phyloP scores from a whole-genome alignment of 1,139 yeast species.

The Zygosaccharomyces pseudobailii region DNA sequence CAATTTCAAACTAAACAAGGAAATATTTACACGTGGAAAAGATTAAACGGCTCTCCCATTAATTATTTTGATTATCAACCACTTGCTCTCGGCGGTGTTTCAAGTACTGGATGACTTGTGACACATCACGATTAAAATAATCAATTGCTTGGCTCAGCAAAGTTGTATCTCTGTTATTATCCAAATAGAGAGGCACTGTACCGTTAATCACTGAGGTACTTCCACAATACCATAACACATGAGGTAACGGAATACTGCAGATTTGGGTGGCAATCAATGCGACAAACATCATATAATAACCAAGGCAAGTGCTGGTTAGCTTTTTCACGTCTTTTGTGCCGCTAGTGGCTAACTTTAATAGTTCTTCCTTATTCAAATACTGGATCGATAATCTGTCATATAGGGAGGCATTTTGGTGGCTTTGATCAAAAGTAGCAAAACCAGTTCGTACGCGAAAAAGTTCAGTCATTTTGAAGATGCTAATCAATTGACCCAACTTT shows the following conservation, averaged over 20 bases:
- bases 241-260: constrained; percentile 24
- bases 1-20: constrained; percentile 55
- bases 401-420: not conserved
- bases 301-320: constrained; percentile 22
- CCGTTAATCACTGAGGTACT: constrained; percentile 27
- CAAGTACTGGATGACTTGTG: constrained; percentile 29
- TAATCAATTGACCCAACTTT: constrained; percentile 20
- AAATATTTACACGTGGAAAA: constrained; percentile 67
- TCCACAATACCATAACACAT: constrained; percentile 25
- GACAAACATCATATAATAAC: constrained; percentile 28
- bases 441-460: constrained; percentile 13
- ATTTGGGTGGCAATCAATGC: constrained; percentile 21
- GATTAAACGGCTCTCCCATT: constrained; percentile 52
- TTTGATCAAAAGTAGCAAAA: constrained; percentile 5
- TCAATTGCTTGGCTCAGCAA: constrained; percentile 21
- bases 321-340: constrained; percentile 3
- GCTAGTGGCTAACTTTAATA: constrained; percentile 3
- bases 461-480: constrained; percentile 14
- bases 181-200: constrained; percentile 23
- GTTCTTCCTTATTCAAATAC: constrained; percentile 5
- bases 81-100: constrained; percentile 48
- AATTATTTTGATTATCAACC: constrained; percentile 52
- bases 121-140: constrained; percentile 24
- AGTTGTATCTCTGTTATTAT: constrained; percentile 14
- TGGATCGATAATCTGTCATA: constrained; percentile 10